phyloP scores from a whole-genome alignment of 2,329 filamentous ascomycete species.

The Epichloe gansuensis region DNA sequence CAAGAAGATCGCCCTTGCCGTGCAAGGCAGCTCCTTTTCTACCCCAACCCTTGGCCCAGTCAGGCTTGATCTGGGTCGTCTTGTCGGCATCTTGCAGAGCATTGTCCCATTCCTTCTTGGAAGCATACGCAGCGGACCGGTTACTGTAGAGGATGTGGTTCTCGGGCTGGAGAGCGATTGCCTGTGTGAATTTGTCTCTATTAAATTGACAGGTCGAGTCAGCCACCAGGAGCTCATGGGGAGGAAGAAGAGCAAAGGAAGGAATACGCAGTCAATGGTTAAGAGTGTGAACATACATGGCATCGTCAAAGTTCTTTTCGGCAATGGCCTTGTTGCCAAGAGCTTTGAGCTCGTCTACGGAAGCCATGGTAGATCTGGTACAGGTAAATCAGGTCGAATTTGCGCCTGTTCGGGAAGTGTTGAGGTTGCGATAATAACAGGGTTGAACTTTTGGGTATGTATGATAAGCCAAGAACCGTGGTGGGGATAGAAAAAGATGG shows the following conservation, averaged over 20 bases:
- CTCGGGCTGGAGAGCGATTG: constrained; percentile 71
- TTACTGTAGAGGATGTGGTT: constrained; percentile 99
- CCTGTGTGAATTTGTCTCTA: constrained; percentile 88
- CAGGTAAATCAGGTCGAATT: constrained; percentile 2
- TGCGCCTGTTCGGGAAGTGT: not conserved
- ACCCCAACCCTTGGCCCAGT: constrained; percentile 96
- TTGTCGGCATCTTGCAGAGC: constrained; percentile 86
- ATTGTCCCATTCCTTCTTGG: constrained; percentile 74
- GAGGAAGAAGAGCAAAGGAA: not conserved
- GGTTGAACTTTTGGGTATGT: not conserved
- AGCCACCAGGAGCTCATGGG: not conserved
- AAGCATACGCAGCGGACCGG: constrained; percentile 76
- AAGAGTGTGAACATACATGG: constrained; percentile 55
- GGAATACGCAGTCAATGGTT: not conserved
- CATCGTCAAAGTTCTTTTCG: constrained; percentile 91
- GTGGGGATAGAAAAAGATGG: constrained; percentile 15
- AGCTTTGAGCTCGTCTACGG: constrained; percentile 76
- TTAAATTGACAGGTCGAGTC: not conserved
- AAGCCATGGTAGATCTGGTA: constrained; percentile 31
- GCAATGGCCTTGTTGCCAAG: constrained; percentile 98
- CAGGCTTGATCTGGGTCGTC: constrained; percentile 86
- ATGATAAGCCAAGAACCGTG: not conserved
- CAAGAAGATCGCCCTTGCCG: constrained; percentile 72
- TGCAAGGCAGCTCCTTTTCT: constrained; percentile 87
- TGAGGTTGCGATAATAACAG: not conserved